Evolutionary conservation across 2,329 filamentous ascomycete species (phyloP).

Genomic region (Fusarium sp.): DNA sequence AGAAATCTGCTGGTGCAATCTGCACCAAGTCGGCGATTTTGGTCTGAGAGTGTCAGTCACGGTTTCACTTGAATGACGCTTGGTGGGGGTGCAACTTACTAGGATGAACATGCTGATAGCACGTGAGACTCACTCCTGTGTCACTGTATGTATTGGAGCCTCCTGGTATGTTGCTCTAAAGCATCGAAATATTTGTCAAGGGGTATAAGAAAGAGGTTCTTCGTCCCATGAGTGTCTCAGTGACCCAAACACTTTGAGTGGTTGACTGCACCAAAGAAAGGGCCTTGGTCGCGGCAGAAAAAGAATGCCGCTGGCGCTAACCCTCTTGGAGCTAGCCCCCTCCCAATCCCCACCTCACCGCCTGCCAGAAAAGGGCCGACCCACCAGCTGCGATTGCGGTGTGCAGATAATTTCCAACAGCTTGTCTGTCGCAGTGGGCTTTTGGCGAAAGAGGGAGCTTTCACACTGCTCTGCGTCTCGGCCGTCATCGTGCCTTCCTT

Average conservation of each 20-base stretch:
- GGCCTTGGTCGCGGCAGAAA: conserved; percentile 35
- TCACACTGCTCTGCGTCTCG: conserved; percentile 2
- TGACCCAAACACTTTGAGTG: not conserved
- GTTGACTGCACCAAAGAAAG: conserved; percentile 12
- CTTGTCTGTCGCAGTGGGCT: conserved; percentile 14
- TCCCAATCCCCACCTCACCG: not conserved
- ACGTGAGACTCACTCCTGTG: not conserved
- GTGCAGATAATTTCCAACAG: conserved; percentile 25
- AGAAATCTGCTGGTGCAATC: conserved; percentile 89
- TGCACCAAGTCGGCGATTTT: conserved; percentile 95
- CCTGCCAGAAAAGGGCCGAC: conserved; percentile 2
- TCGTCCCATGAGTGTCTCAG: not conserved
- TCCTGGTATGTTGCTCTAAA: no score
- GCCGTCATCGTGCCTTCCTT: conserved; percentile 29
- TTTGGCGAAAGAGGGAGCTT: conserved; percentile 15
- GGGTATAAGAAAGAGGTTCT: conserved; percentile 6
- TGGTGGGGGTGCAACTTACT: conserved; percentile 45
- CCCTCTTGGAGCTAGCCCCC: not conserved
- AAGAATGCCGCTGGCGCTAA: conserved; percentile 27
- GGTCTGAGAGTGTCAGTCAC: conserved; percentile 66
- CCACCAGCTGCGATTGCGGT: conserved; percentile 1
- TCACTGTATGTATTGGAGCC: not conserved
- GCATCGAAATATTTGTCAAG: not conserved
- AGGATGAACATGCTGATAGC: conserved; percentile 61
- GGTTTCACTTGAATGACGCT: conserved; percentile 4